Conservation (phyloP, 1,284 basidiomycete species). For the Fomitopsis pinicola region DNA sequence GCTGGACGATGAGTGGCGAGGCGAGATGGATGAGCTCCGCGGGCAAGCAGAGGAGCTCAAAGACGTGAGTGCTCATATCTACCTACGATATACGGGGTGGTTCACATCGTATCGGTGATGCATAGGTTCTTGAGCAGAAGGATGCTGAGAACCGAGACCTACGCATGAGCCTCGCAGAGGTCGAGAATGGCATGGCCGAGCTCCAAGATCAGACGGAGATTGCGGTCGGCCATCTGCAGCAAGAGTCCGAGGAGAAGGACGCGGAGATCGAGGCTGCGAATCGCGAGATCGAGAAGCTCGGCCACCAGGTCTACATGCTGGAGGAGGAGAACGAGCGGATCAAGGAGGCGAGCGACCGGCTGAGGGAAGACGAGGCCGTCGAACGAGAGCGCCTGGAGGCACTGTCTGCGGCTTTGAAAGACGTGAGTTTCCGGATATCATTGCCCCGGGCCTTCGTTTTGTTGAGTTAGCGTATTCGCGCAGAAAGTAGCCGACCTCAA, state of each 20-base stretch:
- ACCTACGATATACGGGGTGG: not conserved
- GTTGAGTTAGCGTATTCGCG: not conserved
- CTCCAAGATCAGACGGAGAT: conserved; percentile 71
- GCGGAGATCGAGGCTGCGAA: conserved; percentile 65
- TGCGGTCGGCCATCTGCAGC: conserved; percentile 67
- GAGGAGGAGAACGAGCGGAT: conserved; percentile 53
- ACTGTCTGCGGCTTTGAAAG: conserved; percentile 71
- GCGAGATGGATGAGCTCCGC: conserved; percentile 69
- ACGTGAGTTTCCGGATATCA: conserved; percentile 40
- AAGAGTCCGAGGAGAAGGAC: conserved; percentile 68
- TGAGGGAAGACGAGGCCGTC: conserved; percentile 63
- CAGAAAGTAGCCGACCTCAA: conserved; percentile 68
- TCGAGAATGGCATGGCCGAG: conserved; percentile 67
- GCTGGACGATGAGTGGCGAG: conserved; percentile 75
- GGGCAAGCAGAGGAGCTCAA: conserved; percentile 69
- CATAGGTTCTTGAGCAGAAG: conserved; percentile 68
- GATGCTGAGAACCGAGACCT: conserved; percentile 73
- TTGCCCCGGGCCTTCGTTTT: not conserved
- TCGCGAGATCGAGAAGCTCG: conserved; percentile 70
- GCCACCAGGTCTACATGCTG: conserved; percentile 57
- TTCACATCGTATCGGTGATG: not conserved
- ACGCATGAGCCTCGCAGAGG: conserved; percentile 65
- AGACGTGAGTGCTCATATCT: conserved; percentile 46
- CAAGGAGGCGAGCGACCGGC: conserved; percentile 44
- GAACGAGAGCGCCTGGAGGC: conserved; percentile 73